Evolutionary conservation across 495 filamentous ascomycete species (phyloP).

Genomic region (Podospora anserina): DNA sequence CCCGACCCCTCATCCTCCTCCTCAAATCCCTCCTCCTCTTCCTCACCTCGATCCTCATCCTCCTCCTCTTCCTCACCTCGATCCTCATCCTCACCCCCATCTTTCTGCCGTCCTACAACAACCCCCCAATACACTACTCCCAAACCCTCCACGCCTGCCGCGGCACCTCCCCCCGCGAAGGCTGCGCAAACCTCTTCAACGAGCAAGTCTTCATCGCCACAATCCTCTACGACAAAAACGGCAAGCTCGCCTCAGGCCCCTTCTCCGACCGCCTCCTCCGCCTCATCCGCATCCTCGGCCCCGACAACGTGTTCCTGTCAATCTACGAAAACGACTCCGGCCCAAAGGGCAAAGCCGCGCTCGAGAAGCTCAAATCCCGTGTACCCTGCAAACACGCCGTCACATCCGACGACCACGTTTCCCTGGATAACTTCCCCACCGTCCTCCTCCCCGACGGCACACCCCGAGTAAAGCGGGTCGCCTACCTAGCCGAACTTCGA

Average conservation of each 20-base stretch:
- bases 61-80: slow-evolving; percentile 19
- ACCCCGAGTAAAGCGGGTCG: slow-evolving; percentile 64
- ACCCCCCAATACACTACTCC: slow-evolving; percentile 41
- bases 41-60: neutral
- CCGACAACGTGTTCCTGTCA: slow-evolving; percentile 55
- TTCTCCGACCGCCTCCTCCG: slow-evolving; percentile 65
- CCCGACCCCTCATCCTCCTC: neutral
- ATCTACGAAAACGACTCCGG: slow-evolving; percentile 74
- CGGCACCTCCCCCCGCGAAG: slow-evolving; percentile 33
- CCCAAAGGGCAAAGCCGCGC: slow-evolving; percentile 35
- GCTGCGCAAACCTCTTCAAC: slow-evolving; percentile 59
- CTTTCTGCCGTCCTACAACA: slow-evolving; percentile 60
- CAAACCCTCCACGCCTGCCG: slow-evolving; percentile 28
- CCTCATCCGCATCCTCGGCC: slow-evolving; percentile 59
- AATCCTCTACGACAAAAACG: slow-evolving; percentile 64
- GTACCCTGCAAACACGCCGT: slow-evolving; percentile 52
- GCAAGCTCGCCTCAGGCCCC: slow-evolving; percentile 53
- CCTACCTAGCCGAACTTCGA: slow-evolving; percentile 72
- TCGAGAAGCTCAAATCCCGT: slow-evolving; percentile 38
- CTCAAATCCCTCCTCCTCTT: neutral
- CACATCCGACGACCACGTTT: slow-evolving; percentile 52
- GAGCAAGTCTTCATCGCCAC: slow-evolving; percentile 76
- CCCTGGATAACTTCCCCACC: slow-evolving; percentile 49
- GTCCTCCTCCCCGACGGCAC: slow-evolving; percentile 61
- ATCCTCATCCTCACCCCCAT: slow-evolving; percentile 42